phyloP scores from a whole-genome alignment of 2,329 filamentous ascomycete species.

The Fusarium sp. region DNA sequence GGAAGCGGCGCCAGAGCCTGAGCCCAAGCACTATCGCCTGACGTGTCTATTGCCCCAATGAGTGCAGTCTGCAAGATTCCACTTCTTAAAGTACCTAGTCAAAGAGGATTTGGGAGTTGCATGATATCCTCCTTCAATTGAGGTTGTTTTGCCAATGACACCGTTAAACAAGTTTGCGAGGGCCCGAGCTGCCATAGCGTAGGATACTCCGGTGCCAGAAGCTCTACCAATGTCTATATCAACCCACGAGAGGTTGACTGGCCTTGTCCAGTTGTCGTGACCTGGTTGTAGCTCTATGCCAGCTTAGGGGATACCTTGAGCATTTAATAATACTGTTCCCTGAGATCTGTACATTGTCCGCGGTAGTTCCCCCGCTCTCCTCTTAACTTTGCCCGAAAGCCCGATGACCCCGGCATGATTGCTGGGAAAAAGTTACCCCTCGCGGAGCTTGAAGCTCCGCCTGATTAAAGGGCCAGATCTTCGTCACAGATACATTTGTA shows the following conservation, averaged over 20 bases:
- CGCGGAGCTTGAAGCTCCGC: not conserved
- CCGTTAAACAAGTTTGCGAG: too few relatives aligned
- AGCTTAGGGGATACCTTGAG: too few relatives aligned
- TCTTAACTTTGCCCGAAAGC: not conserved
- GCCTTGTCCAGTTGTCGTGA: too few relatives aligned
- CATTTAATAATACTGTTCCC: not conserved
- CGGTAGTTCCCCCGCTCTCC: not conserved
- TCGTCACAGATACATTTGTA: not conserved
- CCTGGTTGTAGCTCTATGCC: too few relatives aligned
- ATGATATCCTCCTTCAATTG: too few relatives aligned
- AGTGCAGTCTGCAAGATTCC: slow-evolving; percentile 1
- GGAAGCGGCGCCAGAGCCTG: not conserved
- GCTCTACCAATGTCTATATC: too few relatives aligned
- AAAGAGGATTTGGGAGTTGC: too few relatives aligned
- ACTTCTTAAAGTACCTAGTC: not conserved
- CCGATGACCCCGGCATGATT: not conserved
- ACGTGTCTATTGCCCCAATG: not conserved
- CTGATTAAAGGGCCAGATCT: not conserved
- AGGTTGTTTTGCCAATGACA: too few relatives aligned
- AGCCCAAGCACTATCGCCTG: not conserved
- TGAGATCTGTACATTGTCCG: not conserved
- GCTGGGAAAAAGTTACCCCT: not conserved
- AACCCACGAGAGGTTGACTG: too few relatives aligned
- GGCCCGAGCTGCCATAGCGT: too few relatives aligned
- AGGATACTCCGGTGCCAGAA: too few relatives aligned